Percentiles rank a stretch among this genome's conserved stretches.
Conservation (phyloP, 2,329 filamentous ascomycete genomes). For the Colletotrichum agaves region DNA sequence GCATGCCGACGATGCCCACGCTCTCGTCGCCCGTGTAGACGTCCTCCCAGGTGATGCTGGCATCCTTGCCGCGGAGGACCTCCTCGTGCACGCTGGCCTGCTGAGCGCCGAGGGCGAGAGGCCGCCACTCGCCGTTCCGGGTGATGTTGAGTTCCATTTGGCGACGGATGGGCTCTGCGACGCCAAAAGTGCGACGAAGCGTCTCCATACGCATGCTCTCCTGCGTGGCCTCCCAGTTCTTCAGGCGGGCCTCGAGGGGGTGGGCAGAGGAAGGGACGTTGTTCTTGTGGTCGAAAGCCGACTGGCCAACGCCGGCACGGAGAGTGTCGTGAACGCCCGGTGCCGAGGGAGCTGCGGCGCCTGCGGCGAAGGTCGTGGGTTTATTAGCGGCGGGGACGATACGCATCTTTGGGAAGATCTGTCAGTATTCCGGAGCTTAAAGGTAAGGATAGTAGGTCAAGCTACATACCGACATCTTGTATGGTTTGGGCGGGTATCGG, state of each 20-base stretch:
- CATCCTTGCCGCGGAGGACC: constrained; percentile 83
- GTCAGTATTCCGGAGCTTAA: constrained; percentile 27
- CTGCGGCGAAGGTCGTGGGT: constrained; percentile 73
- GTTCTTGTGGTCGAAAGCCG: constrained; percentile 59
- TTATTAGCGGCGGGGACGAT: constrained; percentile 80
- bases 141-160: constrained; percentile 97
- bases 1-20: constrained; percentile 76
- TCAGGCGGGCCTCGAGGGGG: constrained; percentile 90
- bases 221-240: constrained; percentile 91
- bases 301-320: constrained; percentile 81
- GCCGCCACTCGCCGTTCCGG: constrained; percentile 81
- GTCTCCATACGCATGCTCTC: constrained; percentile 88
- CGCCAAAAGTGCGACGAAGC: constrained; percentile 87
- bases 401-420: constrained; percentile 68
- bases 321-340: constrained; percentile 95
- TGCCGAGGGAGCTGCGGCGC: constrained; percentile 84
- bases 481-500: background rate
- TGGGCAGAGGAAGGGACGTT: constrained; percentile 66
- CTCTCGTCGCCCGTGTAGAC: constrained; percentile 85
- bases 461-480: constrained; percentile 60
- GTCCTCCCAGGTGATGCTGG: constrained; percentile 90
- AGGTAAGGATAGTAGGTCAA: constrained; percentile 6
- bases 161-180: constrained; percentile 90
- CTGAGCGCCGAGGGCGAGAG: constrained; percentile 72
- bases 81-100: constrained; percentile 83